Evolutionary conservation across 2,329 filamentous ascomycete genomes (phyloP), one percentile per base, ranked within the genome.

Genomic region (Colletotrichum horii): DNA sequence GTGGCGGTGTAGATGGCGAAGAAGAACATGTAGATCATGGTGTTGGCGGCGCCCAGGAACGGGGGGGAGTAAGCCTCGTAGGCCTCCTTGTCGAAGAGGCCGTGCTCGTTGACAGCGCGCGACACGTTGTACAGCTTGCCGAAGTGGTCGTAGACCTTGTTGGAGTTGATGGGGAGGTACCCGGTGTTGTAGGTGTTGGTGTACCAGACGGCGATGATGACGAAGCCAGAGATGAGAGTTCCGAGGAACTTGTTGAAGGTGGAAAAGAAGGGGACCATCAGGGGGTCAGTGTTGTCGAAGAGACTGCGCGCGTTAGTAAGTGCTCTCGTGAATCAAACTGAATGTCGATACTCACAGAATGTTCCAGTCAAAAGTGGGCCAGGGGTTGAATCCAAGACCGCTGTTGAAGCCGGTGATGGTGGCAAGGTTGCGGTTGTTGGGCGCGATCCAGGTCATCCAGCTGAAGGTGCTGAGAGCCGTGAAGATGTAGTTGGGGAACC

Each of bases 171-270:
- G 34, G 87, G 87, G 30, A 90, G 82, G 77, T 91, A 92, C 67
- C 88, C 86, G 14, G 88, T 89, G 81, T 90, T 89, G 84, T 89
- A 93, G 3, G 89, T 82, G 70, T 91, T 91, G 60, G 85, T 88
- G 81, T 90, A 94, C 84, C 91, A 93, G 11, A 94, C 80, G 30
- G 84, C 89, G 4, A 90, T 81, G 16, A 91, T 85, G 16, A 93
- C 84, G 83, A 90, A 88, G 78, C 88, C 88, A 58, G 88, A 89
- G 38, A 90, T 77, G 15, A 92, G 85, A 66, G 90, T 87, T 34
- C 92, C 92, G 60, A 92, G 83, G 76, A 93, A 85, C 26, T 89
- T 90, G 81, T 94, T 94, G 70, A 91, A 85, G 58, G 92, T 93
- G 32, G 89, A 90, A 83, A 91, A 89, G 79, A 89, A 89, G 5